Base-by-base conservation (phyloP, 768 basidiomycete species). In the Lyophyllum atratum region DNA sequence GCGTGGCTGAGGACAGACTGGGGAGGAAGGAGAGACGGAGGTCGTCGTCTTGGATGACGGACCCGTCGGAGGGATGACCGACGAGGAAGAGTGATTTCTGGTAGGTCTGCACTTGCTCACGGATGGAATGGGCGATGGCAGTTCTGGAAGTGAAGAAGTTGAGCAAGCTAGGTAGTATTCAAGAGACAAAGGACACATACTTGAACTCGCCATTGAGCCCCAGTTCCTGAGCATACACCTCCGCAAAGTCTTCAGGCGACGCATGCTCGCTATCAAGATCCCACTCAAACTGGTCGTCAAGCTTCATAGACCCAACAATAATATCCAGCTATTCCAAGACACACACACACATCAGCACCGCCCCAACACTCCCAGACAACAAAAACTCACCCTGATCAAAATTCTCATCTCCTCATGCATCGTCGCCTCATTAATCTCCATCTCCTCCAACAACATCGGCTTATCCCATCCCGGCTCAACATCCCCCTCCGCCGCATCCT, bases 271-370 rank as follows among this genome's bases (percentile, higher is more conserved):
- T 93, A 63, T 89, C 89, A 34, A 98, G 72, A 70, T 99, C 96
- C 97, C 97, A 99, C 69, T 98, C 97, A 66, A 98, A 96, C 66
- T 95, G 91, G 72, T 99, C 97, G 54, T 93, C 91, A 22, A 99
- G 82, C 71, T 95, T 95, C 76, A 95, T 85, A 7, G 89, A 86
- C 22, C 93, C 96, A 54, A 95, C 89, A 53, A 94, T 92, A 72
- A 98, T 93, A 72, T 98, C 96, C 59, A 99, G 83, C 95, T 98
- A 66, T n/a, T 17, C 28, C 17, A 51, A 14, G n/a, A 31, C 48
- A 29, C 54, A 39, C n/a, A 56, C 26, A 33, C 53, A 52, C 37
- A 46, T 54, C 44, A 59, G 49, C 45, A 28, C 44, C 49, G 58
- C 54, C 40, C 37, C 24, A 11, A 50, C 42, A 44, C 42, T 51